Evolutionary conservation across 2,329 filamentous ascomycete genomes (phyloP).

Genomic region (Dothistroma pini): DNA sequence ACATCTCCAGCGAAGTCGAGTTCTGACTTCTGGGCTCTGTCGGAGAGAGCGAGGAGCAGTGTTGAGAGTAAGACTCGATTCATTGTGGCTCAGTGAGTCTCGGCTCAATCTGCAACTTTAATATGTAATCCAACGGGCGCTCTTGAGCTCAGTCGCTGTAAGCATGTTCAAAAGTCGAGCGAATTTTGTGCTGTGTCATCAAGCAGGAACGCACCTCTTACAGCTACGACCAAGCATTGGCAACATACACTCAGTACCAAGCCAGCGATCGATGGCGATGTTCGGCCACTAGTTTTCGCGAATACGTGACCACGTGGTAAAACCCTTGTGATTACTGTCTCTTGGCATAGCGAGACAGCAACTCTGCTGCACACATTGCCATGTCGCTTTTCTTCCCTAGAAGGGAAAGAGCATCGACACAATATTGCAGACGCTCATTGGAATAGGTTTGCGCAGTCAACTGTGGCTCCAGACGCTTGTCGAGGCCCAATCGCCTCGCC

Average conservation of each 20-base stretch:
- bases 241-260: neutral
- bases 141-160: too few relatives aligned
- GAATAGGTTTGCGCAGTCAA: neutral
- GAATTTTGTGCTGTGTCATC: too few relatives aligned
- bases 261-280: neutral
- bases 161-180: too few relatives aligned
- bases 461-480: neutral
- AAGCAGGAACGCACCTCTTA: too few relatives aligned
- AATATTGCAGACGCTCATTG: conserved; percentile 11
- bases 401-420: conserved; percentile 12
- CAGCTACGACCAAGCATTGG: neutral
- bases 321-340: neutral
- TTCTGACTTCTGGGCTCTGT: too few relatives aligned
- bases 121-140: too few relatives aligned
- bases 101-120: too few relatives aligned
- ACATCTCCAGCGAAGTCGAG: too few relatives aligned
- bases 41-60: too few relatives aligned
- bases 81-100: too few relatives aligned
- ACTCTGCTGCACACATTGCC: conserved; percentile 14
- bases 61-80: too few relatives aligned
- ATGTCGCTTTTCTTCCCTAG: conserved; percentile 17
- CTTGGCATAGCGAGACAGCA: conserved; percentile 3
- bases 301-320: neutral
- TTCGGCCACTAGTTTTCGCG: neutral
- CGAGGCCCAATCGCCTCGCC: conserved; percentile 6